phyloP scores from a whole-genome alignment of 345 rosid genomes.

The Excoecaria cochinchinensis region DNA sequence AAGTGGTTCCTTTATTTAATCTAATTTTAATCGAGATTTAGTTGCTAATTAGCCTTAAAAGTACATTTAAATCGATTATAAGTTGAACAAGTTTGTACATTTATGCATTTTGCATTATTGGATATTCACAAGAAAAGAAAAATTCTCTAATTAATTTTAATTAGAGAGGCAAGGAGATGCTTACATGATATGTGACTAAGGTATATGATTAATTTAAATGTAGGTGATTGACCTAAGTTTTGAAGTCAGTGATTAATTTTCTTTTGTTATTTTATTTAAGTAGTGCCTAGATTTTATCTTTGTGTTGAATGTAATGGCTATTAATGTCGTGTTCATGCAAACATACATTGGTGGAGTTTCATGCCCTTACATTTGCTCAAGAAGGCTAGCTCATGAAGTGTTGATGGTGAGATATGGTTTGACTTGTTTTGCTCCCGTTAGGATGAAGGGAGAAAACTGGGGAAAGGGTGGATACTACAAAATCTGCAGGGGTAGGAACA shows the following conservation, averaged over 20 bases:
- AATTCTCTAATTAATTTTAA: too few species aligned
- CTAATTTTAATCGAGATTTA: too few species aligned
- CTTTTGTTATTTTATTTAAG: background rate
- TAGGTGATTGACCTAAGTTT: constrained; percentile 45
- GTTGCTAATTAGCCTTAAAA: too few species aligned
- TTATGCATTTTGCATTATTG: too few species aligned
- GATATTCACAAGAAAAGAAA: too few species aligned
- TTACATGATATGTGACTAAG: too few species aligned
- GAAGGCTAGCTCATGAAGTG: constrained; percentile 78
- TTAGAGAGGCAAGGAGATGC: too few species aligned
- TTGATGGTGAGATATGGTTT: constrained; percentile 83
- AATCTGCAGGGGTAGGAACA: too few species aligned
- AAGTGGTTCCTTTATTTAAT: too few species aligned
- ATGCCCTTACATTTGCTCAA: constrained; percentile 79
- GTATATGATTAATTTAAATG: constrained; percentile 12
- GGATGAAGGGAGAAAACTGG: constrained; percentile 84
- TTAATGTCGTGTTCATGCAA: constrained; percentile 88
- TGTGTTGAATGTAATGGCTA: constrained; percentile 55
- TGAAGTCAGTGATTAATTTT: background rate
- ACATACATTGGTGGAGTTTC: constrained; percentile 89
- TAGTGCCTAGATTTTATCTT: background rate
- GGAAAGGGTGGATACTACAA: constrained; percentile 53
- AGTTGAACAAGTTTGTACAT: too few species aligned
- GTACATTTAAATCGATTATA: too few species aligned
- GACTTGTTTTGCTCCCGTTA: constrained; percentile 68